A percentile compares a stretch with the other conserved stretches of the same genome.
Evolutionary conservation across 768 basidiomycete species (phyloP).

Genomic region (Lactarius vividus): DNA sequence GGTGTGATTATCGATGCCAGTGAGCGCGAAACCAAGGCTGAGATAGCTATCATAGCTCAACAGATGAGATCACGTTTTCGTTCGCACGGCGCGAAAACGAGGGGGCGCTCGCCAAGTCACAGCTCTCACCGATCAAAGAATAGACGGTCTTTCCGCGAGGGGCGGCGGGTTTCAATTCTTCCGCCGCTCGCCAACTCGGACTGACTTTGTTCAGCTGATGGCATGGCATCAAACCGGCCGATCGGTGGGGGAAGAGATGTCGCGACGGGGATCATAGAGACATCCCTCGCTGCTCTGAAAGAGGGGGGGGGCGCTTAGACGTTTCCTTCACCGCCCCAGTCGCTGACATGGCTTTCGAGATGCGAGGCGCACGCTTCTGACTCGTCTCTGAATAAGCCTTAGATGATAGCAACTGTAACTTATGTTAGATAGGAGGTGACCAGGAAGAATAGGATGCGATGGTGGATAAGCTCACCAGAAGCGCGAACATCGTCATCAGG

Average conservation of each 20-base stretch:
- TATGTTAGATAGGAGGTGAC: background rate
- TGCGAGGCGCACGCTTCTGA: background rate
- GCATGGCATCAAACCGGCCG: background rate
- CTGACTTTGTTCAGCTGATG: background rate
- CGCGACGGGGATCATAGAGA: background rate
- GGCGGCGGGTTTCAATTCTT: background rate
- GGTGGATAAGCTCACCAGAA: background rate
- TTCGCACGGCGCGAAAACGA: background rate
- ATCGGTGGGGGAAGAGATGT: background rate
- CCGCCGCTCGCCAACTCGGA: background rate
- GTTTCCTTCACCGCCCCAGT: background rate
- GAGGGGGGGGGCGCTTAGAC: background rate
- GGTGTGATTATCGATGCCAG: too few species aligned
- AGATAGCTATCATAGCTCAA: too few species aligned
- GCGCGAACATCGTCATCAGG: background rate
- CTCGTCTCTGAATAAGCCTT: background rate
- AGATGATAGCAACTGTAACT: background rate
- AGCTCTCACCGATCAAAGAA: too few species aligned
- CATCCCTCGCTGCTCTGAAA: background rate
- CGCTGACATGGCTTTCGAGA: background rate
- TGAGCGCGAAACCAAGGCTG: too few species aligned
- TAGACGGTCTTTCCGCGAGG: background rate
- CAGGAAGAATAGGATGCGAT: background rate
- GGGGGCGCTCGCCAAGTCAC: background rate
- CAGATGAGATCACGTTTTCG: background rate